phyloP scores from a whole-genome alignment of 805 yeast genomes.

The Pichia cephalocereana region DNA sequence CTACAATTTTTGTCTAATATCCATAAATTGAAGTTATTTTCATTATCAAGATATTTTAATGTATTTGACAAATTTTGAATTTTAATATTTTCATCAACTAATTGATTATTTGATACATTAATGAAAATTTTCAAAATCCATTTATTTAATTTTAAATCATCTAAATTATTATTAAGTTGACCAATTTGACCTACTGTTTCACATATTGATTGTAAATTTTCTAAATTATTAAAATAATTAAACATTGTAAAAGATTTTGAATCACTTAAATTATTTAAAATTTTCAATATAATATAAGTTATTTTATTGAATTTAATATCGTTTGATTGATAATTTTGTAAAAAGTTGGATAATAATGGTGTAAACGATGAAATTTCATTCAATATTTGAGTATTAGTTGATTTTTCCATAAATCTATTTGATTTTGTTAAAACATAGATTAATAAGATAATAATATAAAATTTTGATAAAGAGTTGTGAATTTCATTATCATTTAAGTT shows the following conservation, averaged over 20 bases:
- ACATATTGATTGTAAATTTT: too few species aligned
- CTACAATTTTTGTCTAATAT: not conserved
- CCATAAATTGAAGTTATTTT: not conserved
- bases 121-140: slow-evolving; percentile 7
- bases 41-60: not conserved
- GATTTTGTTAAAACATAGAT: slow-evolving; percentile 60
- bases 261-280: too few species aligned
- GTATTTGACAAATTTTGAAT: not conserved
- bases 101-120: not conserved
- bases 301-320: too few species aligned
- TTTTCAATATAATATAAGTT: too few species aligned
- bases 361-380: not conserved
- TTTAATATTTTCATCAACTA: not conserved
- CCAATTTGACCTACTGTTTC: too few species aligned
- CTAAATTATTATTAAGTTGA: not conserved
- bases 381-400: not conserved
- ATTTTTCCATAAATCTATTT: slow-evolving; percentile 31
- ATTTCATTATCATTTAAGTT: slow-evolving; percentile 4
- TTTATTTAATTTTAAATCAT: not conserved
- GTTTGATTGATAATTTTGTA: not conserved
- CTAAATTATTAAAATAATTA: too few species aligned
- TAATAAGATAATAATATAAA: slow-evolving; percentile 61
- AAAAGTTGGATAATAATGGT: not conserved
- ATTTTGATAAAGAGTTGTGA: slow-evolving; percentile 24
- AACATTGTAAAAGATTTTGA: too few species aligned